Evolutionary conservation across 352 stramenopile species (phyloP).

Genomic region (Pythium grandisporangium): DNA sequence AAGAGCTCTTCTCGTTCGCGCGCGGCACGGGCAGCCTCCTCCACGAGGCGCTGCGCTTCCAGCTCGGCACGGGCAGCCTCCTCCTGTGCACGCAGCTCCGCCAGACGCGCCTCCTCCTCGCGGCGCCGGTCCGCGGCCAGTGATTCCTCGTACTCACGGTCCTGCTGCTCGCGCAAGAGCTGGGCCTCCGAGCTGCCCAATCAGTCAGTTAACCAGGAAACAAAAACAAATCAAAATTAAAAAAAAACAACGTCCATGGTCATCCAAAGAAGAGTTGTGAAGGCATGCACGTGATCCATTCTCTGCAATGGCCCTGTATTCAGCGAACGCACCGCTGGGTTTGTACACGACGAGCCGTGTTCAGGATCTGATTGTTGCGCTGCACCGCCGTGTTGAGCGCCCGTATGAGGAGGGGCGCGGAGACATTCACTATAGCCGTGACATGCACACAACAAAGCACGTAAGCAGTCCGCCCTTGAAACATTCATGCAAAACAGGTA

Average conservation of each 20-base stretch:
- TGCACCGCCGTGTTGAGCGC: constrained; percentile 45
- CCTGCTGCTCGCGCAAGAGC: constrained; percentile 88
- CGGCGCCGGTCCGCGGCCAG: constrained; percentile 85
- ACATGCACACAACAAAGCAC: neutral
- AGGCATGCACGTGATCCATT: neutral
- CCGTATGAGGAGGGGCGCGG: constrained; percentile 46
- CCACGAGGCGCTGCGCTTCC: constrained; percentile 13
- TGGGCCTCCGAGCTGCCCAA: constrained; percentile 60
- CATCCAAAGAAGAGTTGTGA: neutral
- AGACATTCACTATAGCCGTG: constrained; percentile 35
- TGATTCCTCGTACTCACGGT: constrained; percentile 90
- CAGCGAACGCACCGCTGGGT: constrained; percentile 32
- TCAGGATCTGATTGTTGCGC: constrained; percentile 70
- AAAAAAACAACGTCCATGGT: neutral
- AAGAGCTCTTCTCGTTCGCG: constrained; percentile 30
- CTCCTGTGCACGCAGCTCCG: constrained; percentile 35
- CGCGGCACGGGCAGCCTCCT: constrained; percentile 20
- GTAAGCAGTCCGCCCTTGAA: too few species aligned
- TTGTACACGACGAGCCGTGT: constrained; percentile 50
- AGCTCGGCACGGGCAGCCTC: constrained; percentile 27
- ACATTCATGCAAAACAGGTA: too few species aligned
- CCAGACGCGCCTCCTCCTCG: constrained; percentile 35
- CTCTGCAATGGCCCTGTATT: neutral
- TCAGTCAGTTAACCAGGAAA: too few species aligned
- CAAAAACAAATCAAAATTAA: neutral